A percentile compares a stretch with the other conserved stretches of the same genome.
phyloP scores from a whole-genome alignment of 768 basidiomycete species.

The Phlegmacium glaucopus region DNA sequence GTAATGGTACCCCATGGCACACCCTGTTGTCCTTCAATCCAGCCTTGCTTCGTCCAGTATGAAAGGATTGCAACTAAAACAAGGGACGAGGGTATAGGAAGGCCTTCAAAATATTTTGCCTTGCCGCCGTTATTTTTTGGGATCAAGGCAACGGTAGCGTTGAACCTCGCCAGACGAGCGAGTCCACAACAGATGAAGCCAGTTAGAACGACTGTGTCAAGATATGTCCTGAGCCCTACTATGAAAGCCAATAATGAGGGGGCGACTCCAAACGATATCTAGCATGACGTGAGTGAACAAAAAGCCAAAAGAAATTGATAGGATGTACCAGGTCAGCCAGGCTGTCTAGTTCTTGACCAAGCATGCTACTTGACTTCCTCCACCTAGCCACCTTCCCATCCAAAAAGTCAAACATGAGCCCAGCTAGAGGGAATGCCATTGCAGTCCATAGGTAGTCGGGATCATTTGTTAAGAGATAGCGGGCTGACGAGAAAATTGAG shows the following conservation, averaged over 20 bases:
- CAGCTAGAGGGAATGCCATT: conserved; percentile 84
- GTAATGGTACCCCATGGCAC: conserved; percentile 73
- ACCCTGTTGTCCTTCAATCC: conserved; percentile 76
- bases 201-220: conserved; percentile 85
- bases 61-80: conserved; percentile 74
- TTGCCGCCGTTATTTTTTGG: conserved; percentile 88
- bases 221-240: conserved; percentile 85
- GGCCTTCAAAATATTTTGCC: conserved; percentile 93
- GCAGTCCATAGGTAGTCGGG: conserved; percentile 81
- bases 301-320: conserved; percentile 1
- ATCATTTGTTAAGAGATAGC: conserved; percentile 80
- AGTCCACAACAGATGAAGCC: conserved; percentile 95
- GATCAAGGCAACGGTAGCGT: conserved; percentile 93
- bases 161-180: conserved; percentile 96
- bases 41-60: conserved; percentile 80
- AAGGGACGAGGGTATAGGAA: conserved; percentile 93
- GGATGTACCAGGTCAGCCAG: conserved; percentile 82
- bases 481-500: conserved; percentile 90
- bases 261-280: conserved; percentile 98
- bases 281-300: conserved; percentile 8
- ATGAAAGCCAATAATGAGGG: conserved; percentile 91
- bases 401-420: conserved; percentile 95
- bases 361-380: conserved; percentile 92
- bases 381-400: conserved; percentile 98
- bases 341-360: conserved; percentile 97